Evolutionary conservation across 2,329 filamentous ascomycete species (phyloP).

Genomic region (Fusarium sp.): DNA sequence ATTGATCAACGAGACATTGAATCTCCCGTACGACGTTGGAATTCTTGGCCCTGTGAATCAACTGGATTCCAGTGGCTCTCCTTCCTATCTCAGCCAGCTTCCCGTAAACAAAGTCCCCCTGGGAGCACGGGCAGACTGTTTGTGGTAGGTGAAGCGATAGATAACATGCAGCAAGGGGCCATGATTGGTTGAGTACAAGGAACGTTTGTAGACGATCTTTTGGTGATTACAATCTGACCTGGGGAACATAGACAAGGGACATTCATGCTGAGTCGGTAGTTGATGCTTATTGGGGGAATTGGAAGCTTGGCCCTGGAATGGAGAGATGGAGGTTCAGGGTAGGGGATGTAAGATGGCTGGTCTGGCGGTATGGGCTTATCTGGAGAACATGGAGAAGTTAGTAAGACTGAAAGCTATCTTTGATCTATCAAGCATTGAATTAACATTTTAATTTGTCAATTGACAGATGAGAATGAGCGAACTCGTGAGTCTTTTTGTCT

Average conservation of each 20-base stretch:
- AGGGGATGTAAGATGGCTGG: background rate
- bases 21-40: background rate
- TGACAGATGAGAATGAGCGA: background rate
- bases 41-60: background rate
- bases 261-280: background rate
- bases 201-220: slow-evolving; percentile 26
- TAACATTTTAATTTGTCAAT: background rate
- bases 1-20: background rate
- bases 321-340: slow-evolving; percentile 11
- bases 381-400: background rate
- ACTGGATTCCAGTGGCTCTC: slow-evolving; percentile 11
- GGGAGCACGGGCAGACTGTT: slow-evolving; percentile 6
- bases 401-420: background rate
- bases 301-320: background rate
- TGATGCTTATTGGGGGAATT: slow-evolving; percentile 6
- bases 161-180: slow-evolving; percentile 6
- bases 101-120: slow-evolving; percentile 15
- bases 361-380: background rate
- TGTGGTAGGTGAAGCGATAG: slow-evolving; percentile 32
- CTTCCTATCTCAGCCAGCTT: slow-evolving; percentile 32
- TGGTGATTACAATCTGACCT: background rate
- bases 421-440: background rate
- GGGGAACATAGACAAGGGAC: background rate
- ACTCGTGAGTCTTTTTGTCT: no score
- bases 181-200: slow-evolving; percentile 25